Conservation (phyloP, 2,329 filamentous ascomycete species). For the Nemania sp. region DNA sequence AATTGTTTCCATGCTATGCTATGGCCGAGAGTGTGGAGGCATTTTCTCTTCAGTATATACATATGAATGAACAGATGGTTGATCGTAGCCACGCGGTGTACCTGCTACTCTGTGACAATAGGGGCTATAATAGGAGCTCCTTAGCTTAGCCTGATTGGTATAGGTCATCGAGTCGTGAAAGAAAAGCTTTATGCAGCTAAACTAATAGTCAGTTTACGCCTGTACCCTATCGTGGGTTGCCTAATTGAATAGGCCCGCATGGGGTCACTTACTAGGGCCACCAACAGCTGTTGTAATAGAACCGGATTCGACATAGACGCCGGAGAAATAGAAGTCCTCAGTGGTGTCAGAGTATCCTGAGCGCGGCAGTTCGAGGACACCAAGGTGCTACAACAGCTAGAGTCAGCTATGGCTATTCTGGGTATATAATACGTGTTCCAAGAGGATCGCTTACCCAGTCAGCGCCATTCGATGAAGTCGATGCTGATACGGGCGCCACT, state of each 20-base stretch:
- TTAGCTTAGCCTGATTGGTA: neutral
- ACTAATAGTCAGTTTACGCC: constrained; percentile 8
- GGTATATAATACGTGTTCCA: no score
- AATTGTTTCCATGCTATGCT: neutral
- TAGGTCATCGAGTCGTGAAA: neutral
- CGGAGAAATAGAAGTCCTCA: constrained; percentile 80
- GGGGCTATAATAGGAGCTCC: neutral
- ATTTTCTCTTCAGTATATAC: neutral
- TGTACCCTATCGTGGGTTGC: neutral
- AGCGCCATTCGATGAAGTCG: constrained; percentile 73
- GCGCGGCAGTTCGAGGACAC: constrained; percentile 74
- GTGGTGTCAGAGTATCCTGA: constrained; percentile 64
- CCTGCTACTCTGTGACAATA: neutral
- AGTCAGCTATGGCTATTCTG: no score
- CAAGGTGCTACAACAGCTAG: constrained; percentile 65
- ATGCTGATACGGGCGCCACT: constrained; percentile 69
- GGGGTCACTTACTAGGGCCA: constrained; percentile 43
- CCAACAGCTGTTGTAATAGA: constrained; percentile 53
- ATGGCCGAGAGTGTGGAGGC: neutral
- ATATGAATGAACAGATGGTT: neutral
- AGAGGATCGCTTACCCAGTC: constrained; percentile 61
- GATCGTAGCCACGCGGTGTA: neutral
- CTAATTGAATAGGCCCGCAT: no score
- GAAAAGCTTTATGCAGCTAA: constrained; percentile 18
- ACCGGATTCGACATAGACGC: constrained; percentile 76